Evolutionary conservation across 805 yeast species (phyloP), one percentile per base, ranked within the genome.

Genomic region (Kodamaea laetipori): DNA sequence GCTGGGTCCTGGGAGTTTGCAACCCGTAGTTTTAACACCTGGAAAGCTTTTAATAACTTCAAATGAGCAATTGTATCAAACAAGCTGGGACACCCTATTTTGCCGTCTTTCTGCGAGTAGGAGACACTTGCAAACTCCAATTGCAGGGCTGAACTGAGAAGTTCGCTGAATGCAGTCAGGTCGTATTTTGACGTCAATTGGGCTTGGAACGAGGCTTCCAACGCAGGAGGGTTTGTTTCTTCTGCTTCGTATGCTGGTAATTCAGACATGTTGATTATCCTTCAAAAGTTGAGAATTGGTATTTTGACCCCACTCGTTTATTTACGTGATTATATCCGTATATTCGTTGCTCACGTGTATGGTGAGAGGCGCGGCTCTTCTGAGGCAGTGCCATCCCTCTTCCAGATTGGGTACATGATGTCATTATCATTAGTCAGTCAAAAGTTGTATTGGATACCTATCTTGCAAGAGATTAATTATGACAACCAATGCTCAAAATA

Each of bases 41-140:
- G 44, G 40, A 61, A 58, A 4, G 61, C 55, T 32, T 46, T 47
- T 13, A 60, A 38, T 26, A 61, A 40, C 46, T 56, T 60, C 40
- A 61, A 52, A 42, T 60, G 62, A 8, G 55, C 47, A 7, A 53
- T 41, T 4, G 48, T 44, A 24, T 58, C 64, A 2, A 45, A 36
- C n/a, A 36, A 11, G 17, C 40, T 27, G 3, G 56, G 56, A 17
- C 27, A 26, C 7, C 16, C 19, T 8, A 26, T 17, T 15, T 37
- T 37, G 23, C 11, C 32, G 10, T 37, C 19, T 9, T 18, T 18
- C 11, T 27, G 21, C 5, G 32, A 19, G 31, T 39, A 39, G 11
- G 16, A 17, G 31, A 16, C 12, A n/a, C 43, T 32, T 3, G 36
- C 21, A 24, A 30, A 39, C 6, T 39, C 27, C 4, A 24, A 8